Evolutionary conservation across 305 asterid species (phyloP), one percentile per base, ranked within the genome.

Genomic region (Solanum hybrid): DNA sequence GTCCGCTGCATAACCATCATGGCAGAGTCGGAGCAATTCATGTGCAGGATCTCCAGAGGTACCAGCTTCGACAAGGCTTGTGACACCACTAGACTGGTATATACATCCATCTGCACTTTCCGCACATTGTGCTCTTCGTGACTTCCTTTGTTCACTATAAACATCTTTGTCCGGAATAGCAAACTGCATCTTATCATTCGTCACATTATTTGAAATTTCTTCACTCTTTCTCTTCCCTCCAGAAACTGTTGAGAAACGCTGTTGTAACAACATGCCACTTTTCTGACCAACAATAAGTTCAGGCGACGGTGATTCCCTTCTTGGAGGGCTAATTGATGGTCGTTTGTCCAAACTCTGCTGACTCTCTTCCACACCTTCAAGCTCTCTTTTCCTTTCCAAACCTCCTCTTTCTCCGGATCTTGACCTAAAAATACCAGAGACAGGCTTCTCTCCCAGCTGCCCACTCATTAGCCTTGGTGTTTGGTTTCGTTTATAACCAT

Each of bases 401-500:
- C 51, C 82, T 90, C 94, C 79, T 90, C 93, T 91, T 78, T 94
- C 98, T 82, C 91, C 90, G 84, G 95, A 92, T 77, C 90, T 95
- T 31, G 94, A 82, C 92, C 92, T 87, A 88, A 87, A 91, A 84
- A 91, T 39, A 87, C 93, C 92, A 92, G 90, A 73, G 57, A 91
- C 89, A 32, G 90, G 86, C 91, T 91, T 95, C 90, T 93, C 95
- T 61, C 61, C 91, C 79, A 82, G 92, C 82, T 91, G 96, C 91
- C 94, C 96, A 89, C 89, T 92, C 37, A 87, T 24, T 33, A 89
- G 89, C 92, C 95, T 95, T 3, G 92, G 89, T 79, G 92, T 95
- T 85, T 97, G 94, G 91, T 88, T 92, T 91, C 96, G 93, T 91
- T 92, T 95, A 92, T 94, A 93, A 57, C 98, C 99, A 91, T 95